These are phyloP conservation scores for Lentinula lateritia DNA, from an alignment of 768 basidiomycete species.

Conservation along the genomic window DNA sequence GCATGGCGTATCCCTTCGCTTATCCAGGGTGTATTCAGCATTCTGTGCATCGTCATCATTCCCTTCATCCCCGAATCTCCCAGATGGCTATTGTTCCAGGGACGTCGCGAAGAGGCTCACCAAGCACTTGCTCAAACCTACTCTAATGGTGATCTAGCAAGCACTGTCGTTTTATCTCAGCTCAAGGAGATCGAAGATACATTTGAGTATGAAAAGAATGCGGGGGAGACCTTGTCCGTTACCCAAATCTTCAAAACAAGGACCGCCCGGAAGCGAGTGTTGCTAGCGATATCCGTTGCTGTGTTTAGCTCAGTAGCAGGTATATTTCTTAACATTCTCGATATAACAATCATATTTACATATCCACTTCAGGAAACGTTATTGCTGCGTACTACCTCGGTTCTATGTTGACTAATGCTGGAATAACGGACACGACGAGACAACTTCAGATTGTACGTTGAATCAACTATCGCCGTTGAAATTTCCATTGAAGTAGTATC, in stretches of 20 bases:
- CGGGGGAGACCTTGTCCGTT: conserved; percentile 12
- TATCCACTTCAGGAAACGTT: conserved; percentile 12
- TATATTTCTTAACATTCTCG: neutral
- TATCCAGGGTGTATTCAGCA: conserved; percentile 24
- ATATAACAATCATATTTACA: neutral
- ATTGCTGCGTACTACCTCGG: conserved; percentile 18
- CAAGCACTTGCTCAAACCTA: conserved; percentile 22
- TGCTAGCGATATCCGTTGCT: conserved; percentile 14
- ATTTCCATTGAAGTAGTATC: neutral
- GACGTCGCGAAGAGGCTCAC: conserved; percentile 22
- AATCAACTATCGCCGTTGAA: neutral
- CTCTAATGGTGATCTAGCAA: conserved; percentile 19
- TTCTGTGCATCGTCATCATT: conserved; percentile 24
- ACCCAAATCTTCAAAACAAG: conserved; percentile 16
- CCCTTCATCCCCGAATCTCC: conserved; percentile 34
- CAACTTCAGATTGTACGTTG: conserved; percentile 16
- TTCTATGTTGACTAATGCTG: conserved; percentile 16
- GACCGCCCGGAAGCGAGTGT: conserved; percentile 15
- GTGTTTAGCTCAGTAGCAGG: conserved; percentile 20
- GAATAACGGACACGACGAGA: conserved; percentile 14
- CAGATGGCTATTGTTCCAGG: conserved; percentile 30
- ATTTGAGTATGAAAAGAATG: conserved; percentile 22
- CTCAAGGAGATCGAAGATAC: conserved; percentile 29
- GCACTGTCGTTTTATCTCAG: conserved; percentile 21
- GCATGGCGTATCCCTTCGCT: conserved; percentile 26